These are phyloP conservation scores for Albizia julibrissin DNA, from an alignment of 306 rosid genomes.

Conservation along the genomic window DNA sequence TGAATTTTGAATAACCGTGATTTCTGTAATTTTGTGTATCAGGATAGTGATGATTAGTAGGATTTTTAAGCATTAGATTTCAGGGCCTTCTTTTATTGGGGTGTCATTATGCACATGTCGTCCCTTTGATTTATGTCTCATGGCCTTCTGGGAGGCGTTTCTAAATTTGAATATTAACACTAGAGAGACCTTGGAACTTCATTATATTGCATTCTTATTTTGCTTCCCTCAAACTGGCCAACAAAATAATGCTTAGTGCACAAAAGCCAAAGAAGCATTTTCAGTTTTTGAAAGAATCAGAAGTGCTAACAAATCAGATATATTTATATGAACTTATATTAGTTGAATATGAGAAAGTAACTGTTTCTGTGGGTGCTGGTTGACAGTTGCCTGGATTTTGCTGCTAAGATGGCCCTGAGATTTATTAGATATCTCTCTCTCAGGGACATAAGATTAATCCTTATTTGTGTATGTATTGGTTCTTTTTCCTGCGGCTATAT, in stretches of 20 bases:
- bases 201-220: not conserved
- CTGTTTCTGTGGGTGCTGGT: not conserved
- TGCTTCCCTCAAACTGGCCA: not conserved
- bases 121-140: not conserved
- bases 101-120: not conserved
- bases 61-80: not conserved
- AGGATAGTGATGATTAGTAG: not conserved
- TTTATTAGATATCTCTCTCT: not conserved
- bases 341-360: constrained; percentile 7
- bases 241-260: not conserved
- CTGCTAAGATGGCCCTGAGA: not conserved
- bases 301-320: not conserved
- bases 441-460: not conserved
- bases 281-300: not conserved
- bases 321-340: constrained; percentile 5
- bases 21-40: not conserved
- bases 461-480: not conserved
- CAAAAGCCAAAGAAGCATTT: not conserved
- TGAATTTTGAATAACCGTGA: not conserved
- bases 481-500: constrained; percentile 4
- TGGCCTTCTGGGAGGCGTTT: not conserved
- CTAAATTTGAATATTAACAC: not conserved
- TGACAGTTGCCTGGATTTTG: not conserved
- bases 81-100: not conserved
- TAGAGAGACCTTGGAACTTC: not conserved